Base-by-base conservation (phyloP, 306 rosid genomes). In the Canavalia ensiformis region DNA sequence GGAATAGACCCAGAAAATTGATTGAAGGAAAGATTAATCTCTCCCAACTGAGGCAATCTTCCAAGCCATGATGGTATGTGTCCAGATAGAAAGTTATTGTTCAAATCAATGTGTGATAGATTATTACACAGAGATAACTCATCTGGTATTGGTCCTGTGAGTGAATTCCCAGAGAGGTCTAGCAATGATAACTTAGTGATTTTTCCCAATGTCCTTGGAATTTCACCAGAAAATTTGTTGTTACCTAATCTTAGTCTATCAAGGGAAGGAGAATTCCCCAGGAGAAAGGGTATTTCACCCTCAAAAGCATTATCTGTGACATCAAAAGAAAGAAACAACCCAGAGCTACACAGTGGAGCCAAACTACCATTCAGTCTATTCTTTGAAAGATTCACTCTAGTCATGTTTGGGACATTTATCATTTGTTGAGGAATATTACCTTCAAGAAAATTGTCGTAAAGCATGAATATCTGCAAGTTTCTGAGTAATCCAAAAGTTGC, bases 381-480 rank as follows among this genome's bases (percentile, higher is more conserved):
- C 18, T 56, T 66, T 1, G 96, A 92, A 30, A 95, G 85, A 84
- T 95, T 95, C 67, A 95, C 83, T 72, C 91, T 78, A 25, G 94
- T 90, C 84, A 93, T 45, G 62, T 95, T 95, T 58, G 85, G 78
- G 39, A 92, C 46, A 68, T 85, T 74, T 74, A 62, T 74, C 58
- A 95, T 74, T 51, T 87, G 85, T 25, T 31, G 84, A 81, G 99
- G 99, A 68, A 91, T 87, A 78, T 78, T 84, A 85, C 99, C 99
- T 92, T 91, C 91, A 66, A 95, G 96, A 6, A 90, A 86, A 39
- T 95, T 95, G 90, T 95, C 93, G 87, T 91, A 95, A 0, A 95
- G 89, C 89, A 95, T 85, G 35, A 95, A 80, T 84, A 60, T 89
- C 78, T 90, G 77, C 84, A 95, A 64, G 6, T 80, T 75, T 63